Conservation (phyloP, 345 rosid genomes). For the Trapa incisa region DNA sequence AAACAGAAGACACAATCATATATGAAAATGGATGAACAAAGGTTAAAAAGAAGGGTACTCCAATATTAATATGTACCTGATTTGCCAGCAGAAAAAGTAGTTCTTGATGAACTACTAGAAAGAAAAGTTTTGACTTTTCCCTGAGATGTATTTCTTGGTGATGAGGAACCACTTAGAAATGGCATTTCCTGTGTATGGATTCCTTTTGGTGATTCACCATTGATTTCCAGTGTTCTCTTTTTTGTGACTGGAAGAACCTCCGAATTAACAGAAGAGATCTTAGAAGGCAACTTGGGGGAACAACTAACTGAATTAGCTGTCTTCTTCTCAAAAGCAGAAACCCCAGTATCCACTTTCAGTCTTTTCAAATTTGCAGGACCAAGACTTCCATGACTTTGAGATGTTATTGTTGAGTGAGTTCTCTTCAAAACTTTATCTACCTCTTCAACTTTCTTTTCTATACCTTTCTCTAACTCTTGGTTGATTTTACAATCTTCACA, state of each 20-base stretch:
- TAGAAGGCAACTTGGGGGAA: conserved; percentile 1
- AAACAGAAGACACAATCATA: background rate
- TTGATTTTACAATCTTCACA: conserved; percentile 42
- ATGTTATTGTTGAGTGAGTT: background rate
- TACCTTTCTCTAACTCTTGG: conserved; percentile 15
- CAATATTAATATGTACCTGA: conserved; percentile 2
- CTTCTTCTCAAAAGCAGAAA: conserved; percentile 7
- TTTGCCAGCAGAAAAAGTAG: background rate
- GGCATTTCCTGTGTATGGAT: conserved; percentile 7
- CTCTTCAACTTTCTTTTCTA: conserved; percentile 10
- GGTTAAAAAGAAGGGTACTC: background rate
- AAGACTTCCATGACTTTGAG: background rate
- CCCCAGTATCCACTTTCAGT: background rate
- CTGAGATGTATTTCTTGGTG: background rate
- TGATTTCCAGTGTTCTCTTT: conserved; percentile 6
- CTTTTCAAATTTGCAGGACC: background rate
- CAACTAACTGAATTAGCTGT: conserved; percentile 7
- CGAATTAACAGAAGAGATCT: background rate
- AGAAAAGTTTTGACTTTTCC: background rate
- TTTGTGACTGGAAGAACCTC: conserved; percentile 1
- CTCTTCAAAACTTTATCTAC: background rate
- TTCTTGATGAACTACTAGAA: background rate
- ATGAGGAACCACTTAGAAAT: background rate
- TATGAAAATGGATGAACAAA: background rate
- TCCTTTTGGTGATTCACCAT: background rate